Percentiles rank a stretch among this genome's conserved stretches.
Conservation (phyloP, 306 rosid species). For the Betula pendula region DNA sequence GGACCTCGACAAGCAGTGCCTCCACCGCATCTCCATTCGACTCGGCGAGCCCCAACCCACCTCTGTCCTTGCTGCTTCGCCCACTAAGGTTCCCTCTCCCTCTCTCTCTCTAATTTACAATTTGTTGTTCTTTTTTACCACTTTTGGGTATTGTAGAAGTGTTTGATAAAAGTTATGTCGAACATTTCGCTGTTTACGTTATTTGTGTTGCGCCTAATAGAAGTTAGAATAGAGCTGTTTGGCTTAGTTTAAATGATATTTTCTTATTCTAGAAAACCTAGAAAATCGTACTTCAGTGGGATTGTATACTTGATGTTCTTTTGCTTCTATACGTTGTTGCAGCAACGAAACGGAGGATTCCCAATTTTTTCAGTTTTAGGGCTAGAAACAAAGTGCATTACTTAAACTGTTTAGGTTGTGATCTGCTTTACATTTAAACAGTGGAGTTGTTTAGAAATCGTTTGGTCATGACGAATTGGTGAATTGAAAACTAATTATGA, state of each 20-base stretch:
- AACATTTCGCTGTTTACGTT: not conserved
- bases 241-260: not conserved
- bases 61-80: conserved; percentile 75
- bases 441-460: not conserved
- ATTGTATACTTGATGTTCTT: not conserved
- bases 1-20: conserved; percentile 52
- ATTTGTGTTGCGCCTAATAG: not conserved
- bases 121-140: not conserved
- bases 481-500: not conserved
- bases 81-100: conserved; percentile 60
- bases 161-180: not conserved
- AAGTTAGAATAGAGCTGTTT: not conserved
- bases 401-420: not conserved
- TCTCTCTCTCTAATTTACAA: not conserved
- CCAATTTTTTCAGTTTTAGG: not conserved
- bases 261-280: not conserved
- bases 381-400: not conserved
- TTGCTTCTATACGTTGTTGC: not conserved
- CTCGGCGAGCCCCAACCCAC: conserved; percentile 87
- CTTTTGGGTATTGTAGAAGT: not conserved
- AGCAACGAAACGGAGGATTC: not conserved
- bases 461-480: not conserved
- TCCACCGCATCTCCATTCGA: conserved; percentile 75
- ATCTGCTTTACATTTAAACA: too few species aligned
- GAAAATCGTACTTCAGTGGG: not conserved